phyloP scores from a whole-genome alignment of 345 rosid genomes.

The Salix exigua region DNA sequence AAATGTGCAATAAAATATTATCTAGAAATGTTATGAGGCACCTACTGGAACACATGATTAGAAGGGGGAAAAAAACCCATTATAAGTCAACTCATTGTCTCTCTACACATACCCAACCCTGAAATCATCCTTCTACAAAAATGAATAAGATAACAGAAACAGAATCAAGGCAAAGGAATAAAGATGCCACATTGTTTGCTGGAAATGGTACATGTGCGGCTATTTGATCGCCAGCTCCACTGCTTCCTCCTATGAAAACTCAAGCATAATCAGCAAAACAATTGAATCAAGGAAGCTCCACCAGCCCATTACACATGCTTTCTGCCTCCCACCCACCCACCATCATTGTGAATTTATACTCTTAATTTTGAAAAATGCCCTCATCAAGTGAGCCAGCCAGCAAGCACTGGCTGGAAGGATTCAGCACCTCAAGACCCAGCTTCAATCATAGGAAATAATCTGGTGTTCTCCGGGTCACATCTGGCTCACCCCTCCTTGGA shows the following conservation, averaged over 20 bases:
- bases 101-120: constrained; percentile 32
- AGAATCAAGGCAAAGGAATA: constrained; percentile 5
- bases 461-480: constrained; percentile 90
- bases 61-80: constrained; percentile 13
- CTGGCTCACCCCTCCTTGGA: constrained; percentile 97
- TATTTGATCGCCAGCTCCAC: constrained; percentile 20
- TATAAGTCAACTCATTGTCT: constrained; percentile 19
- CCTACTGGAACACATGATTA: neutral
- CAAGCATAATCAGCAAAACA: constrained; percentile 9
- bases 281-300: constrained; percentile 19
- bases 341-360: constrained; percentile 3
- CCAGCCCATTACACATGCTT: constrained; percentile 14
- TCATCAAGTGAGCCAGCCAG: constrained; percentile 5
- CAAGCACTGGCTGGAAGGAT: constrained; percentile 10
- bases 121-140: constrained; percentile 26
- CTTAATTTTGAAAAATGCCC: constrained; percentile 22
- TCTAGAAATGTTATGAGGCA: neutral
- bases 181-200: constrained; percentile 22
- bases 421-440: neutral
- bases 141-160: constrained; percentile 3
- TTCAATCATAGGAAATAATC: constrained; percentile 63
- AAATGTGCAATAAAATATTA: neutral
- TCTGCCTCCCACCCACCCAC: constrained; percentile 8
- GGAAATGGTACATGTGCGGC: constrained; percentile 28
- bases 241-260: constrained; percentile 16